phyloP scores from a whole-genome alignment of 73 alveolate species.

The Paramecium sexaurelia region DNA sequence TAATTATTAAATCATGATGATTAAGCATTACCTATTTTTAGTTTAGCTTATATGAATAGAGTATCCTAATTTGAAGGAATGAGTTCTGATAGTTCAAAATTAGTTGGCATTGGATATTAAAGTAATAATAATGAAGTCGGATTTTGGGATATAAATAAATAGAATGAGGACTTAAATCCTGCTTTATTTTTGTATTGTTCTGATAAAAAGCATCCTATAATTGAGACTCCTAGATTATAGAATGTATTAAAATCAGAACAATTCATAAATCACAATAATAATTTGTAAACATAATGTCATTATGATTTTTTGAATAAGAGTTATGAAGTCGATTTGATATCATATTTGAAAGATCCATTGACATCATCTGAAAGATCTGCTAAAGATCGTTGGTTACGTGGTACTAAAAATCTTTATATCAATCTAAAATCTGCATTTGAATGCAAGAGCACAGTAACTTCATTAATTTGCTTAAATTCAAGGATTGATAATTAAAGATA shows the following conservation, averaged over 20 bases:
- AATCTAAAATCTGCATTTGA: conserved; percentile 35
- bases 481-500: neutral
- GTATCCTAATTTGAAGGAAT: conserved; percentile 28
- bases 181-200: neutral
- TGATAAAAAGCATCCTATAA: neutral
- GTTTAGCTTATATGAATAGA: neutral
- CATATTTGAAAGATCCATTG: conserved; percentile 37
- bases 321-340: neutral
- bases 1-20: conserved; percentile 43
- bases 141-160: conserved; percentile 48
- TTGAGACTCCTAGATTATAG: conserved; percentile 24
- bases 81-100: neutral
- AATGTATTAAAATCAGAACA: neutral
- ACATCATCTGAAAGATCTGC: neutral
- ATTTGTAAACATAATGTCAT: neutral
- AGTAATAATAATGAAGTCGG: conserved; percentile 45
- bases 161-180: conserved; percentile 25
- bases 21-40: conserved; percentile 28
- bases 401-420: neutral
- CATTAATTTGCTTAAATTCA: neutral
- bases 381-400: conserved; percentile 7
- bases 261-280: neutral
- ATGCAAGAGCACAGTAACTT: neutral
- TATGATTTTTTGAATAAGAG: neutral
- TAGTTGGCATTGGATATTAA: conserved; percentile 38